Percentiles rank a stretch among this genome's conserved stretches.
Evolutionary conservation across 2,329 filamentous ascomycete genomes (phyloP).

Genomic region (Calonectria naviculata): DNA sequence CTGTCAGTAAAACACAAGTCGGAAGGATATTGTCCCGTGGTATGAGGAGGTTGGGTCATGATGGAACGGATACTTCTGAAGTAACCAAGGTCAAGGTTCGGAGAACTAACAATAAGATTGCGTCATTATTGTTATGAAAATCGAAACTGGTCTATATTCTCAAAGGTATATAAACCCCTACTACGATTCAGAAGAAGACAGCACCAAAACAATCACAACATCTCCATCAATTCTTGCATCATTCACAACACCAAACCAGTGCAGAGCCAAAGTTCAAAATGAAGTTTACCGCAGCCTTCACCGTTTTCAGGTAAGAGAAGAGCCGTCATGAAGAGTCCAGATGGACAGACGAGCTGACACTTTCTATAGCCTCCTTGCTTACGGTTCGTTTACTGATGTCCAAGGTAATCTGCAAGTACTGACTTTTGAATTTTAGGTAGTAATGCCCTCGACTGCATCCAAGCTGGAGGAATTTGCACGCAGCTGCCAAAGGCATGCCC

Average conservation of each 20-base stretch:
- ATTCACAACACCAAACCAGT: neutral
- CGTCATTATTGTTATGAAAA: neutral
- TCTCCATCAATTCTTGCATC: neutral
- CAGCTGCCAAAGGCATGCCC: neutral
- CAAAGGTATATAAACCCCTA: neutral
- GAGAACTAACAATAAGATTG: neutral
- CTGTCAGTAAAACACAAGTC: neutral
- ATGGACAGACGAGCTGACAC: neutral
- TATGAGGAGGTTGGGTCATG: neutral
- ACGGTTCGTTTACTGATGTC: neutral
- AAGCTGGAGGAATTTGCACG: neutral
- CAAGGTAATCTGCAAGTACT: neutral
- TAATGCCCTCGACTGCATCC: neutral
- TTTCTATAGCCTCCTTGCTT: neutral
- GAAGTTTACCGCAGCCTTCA: neutral
- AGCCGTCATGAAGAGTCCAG: neutral
- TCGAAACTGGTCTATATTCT: no score
- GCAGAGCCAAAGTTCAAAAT: neutral
- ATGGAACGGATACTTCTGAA: neutral
- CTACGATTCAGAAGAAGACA: neutral
- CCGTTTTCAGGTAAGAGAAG: neutral
- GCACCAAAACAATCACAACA: neutral
- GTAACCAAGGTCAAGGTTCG: neutral
- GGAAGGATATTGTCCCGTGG: neutral
- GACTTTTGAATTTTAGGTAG: neutral